These are phyloP conservation scores for Aleurites moluccanus DNA, from an alignment of 441 rosid species.

Conservation along the genomic window DNA sequence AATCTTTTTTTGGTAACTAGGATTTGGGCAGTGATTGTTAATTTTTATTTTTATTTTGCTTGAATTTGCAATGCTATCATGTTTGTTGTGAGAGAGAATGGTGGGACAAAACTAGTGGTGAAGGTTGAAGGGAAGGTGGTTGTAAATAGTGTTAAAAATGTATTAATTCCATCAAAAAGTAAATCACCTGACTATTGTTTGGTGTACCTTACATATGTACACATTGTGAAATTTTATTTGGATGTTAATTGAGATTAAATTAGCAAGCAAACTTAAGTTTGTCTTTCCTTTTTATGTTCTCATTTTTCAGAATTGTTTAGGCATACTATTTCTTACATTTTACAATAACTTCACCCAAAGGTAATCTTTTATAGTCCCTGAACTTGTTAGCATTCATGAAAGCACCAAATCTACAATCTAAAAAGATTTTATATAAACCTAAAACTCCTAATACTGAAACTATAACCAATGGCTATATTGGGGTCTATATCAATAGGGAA, in stretches of 20 bases:
- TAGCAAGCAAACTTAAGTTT: not conserved
- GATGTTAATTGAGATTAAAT: not conserved
- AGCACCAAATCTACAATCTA: no score
- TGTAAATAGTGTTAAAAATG: slow-evolving; percentile 29
- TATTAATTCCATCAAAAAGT: slow-evolving; percentile 1
- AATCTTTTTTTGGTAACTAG: slow-evolving; percentile 16
- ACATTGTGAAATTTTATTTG: not conserved
- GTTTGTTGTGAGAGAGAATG: slow-evolving; percentile 19
- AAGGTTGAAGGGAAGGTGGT: slow-evolving; percentile 1
- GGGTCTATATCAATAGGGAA: no score
- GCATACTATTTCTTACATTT: no score
- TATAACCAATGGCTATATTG: no score
- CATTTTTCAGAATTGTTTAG: no score
- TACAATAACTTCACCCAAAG: no score
- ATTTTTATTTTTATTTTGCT: slow-evolving; percentile 7
- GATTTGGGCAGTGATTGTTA: slow-evolving; percentile 21
- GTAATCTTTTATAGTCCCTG: no score
- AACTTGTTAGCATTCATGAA: no score
- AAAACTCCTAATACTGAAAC: no score
- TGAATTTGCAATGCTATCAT: slow-evolving; percentile 13
- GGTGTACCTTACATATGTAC: not conserved
- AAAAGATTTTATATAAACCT: no score
- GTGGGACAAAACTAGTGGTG: slow-evolving; percentile 13
- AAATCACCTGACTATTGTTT: slow-evolving; percentile 1
- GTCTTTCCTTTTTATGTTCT: not conserved